phyloP scores from a whole-genome alignment of 192 early-diverging fungal species.

The Chytriomyces confervae region DNA sequence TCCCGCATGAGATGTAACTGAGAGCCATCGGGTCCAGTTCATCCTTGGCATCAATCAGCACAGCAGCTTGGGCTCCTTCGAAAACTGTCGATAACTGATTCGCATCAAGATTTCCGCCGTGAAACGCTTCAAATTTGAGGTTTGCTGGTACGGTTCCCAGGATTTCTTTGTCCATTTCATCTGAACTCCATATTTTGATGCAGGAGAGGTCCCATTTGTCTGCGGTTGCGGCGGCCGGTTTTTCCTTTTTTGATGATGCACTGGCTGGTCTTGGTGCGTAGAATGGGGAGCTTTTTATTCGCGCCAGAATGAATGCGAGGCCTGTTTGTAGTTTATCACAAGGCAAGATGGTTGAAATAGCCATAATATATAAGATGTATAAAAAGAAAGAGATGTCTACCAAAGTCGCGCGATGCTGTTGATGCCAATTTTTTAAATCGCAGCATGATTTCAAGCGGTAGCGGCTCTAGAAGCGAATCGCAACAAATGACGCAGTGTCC shows the following conservation, averaged over 20 bases:
- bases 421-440: not conserved
- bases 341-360: not conserved
- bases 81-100: not conserved
- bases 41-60: not conserved
- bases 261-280: not conserved
- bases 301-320: not conserved
- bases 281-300: not conserved
- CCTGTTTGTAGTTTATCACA: not conserved
- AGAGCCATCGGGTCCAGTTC: not conserved
- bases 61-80: not conserved
- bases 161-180: not conserved
- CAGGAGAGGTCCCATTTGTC: not conserved
- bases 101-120: not conserved
- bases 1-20: not conserved
- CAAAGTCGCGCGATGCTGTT: not conserved
- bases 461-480: not conserved
- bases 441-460: constrained; percentile 3
- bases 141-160: not conserved
- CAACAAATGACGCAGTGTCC: constrained; percentile 31
- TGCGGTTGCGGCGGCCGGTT: not conserved
- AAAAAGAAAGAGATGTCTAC: not conserved
- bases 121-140: not conserved
- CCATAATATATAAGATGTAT: too few species aligned
- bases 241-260: not conserved
- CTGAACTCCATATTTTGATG: not conserved